Conservation (phyloP, 306 rosid genomes). For the Vicia sativa region DNA sequence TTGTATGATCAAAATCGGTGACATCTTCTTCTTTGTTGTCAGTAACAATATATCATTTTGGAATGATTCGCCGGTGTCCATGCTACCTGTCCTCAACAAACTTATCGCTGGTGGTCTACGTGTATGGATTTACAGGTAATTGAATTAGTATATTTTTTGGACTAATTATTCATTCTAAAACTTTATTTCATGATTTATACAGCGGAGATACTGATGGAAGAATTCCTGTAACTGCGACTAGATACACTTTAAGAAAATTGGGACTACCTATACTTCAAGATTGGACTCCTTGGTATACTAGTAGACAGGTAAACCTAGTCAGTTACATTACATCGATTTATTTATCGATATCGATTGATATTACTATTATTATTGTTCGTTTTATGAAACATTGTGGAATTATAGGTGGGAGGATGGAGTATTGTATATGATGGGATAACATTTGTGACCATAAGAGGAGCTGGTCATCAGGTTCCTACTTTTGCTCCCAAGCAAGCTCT, state of each 20-base stretch:
- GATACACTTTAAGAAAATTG: slow-evolving; percentile 51
- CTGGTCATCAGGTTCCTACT: slow-evolving; percentile 63
- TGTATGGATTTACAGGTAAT: slow-evolving; percentile 78
- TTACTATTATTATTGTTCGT: not conserved
- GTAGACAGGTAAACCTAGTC: slow-evolving; percentile 39
- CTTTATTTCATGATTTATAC: not conserved
- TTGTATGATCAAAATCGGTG: no score
- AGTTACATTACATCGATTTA: not conserved
- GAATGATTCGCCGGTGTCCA: slow-evolving; percentile 65
- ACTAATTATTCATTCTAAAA: no score
- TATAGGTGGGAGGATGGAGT: slow-evolving; percentile 58
- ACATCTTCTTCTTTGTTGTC: not conserved
- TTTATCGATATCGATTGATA: not conserved
- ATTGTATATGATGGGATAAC: slow-evolving; percentile 44
- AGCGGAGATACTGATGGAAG: slow-evolving; percentile 65
- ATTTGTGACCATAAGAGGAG: slow-evolving; percentile 56
- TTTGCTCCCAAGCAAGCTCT: slow-evolving; percentile 54
- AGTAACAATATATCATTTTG: slow-evolving; percentile 58
- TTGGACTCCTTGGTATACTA: slow-evolving; percentile 63
- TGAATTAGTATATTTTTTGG: no score
- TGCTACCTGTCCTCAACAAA: slow-evolving; percentile 69
- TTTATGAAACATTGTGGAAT: not conserved
- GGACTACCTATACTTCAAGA: slow-evolving; percentile 45
- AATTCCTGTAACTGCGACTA: slow-evolving; percentile 55
- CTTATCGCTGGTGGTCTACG: slow-evolving; percentile 74